Evolutionary conservation across 768 basidiomycete genomes (phyloP), one percentile per base, ranked within the genome.

Genomic region (Suillus ampliporus): DNA sequence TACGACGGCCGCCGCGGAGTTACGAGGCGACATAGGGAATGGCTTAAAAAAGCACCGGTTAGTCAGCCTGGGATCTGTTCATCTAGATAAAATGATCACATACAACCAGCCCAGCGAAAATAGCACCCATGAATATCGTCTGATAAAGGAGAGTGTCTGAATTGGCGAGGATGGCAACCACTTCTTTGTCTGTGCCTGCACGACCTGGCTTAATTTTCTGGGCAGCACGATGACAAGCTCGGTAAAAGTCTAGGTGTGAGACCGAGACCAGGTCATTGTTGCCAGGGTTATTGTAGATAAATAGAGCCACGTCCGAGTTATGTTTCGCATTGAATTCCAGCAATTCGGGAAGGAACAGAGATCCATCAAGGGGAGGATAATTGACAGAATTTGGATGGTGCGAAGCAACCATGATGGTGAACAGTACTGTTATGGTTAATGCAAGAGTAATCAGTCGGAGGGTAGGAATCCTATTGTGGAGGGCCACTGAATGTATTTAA

Each of bases 21-120:
- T 84, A 61, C 80, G 66, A 1, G 78, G 69, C 0, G 78, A 80
- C 19, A 77, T 71, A 10, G 71, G 74, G 51, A 83, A 82, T n/a
- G 72, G 65, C 74, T 71, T 44, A 14, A 58, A 5, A 9, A 15
- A 15, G 43, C 44, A 8, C 72, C 66, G 21, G 77, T 66, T 17
- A 75, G 64, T n/a, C n/a, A n/a, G n/a, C n/a, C n/a, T n/a, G n/a
- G 1, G 72, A 15, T 65, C 34, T 75, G 71, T 10, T 19, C 35
- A 6, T 17, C 58, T 73, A 78, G 21, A 75, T 58, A 31, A 72
- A 28, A 68, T 62, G 46, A 77, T 71, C 0, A 65, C 71, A 35
- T 60, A 76, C 75, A 0, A 74, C 57, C 61, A 74, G 77, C 21
- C 80, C 82, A 7, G 82, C 80, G 10, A 78, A 68, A 2, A 80